Base-by-base conservation (phyloP, 139 green algal genomes). In the Micractinium conductrix region DNA sequence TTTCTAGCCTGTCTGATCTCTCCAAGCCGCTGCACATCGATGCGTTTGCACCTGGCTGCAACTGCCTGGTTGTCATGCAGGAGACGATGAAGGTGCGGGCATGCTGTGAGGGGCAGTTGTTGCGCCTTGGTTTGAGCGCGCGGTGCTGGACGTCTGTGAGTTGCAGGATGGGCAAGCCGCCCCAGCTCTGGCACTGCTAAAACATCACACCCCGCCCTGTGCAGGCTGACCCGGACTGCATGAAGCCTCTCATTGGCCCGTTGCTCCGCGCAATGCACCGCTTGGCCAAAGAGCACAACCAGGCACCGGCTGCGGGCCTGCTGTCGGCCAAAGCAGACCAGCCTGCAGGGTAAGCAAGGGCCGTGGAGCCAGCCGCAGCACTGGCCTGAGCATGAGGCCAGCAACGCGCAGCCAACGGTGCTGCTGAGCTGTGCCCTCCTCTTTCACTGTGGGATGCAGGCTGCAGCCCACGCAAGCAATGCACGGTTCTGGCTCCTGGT, bases 221-320 rank as follows among this genome's bases (percentile, higher is more conserved):
- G 70, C 60, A 90, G 80, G 81, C n/a, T 21, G 40, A 65, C 0
- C 84, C 89, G 7, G 81, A 84, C 35, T 91, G 87, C 70, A 89
- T 93, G 35, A 45, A 84, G 60, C 38, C 73, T 2, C 87, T 94
- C 74, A 88, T 95, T 79, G 68, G 88, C 14, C 63, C 80, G 7
- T 79, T 97, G 78, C 89, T 96, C 33, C 94, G 93, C 78, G 69
- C 94, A 48, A 87, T 95, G 68, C 90, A 93, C 79, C 73, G 85
- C 38, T 78, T 92, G 33, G 88, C 90, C 33, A 87, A 90, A 43
- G 92, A 95, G 26, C 88, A 95, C 33, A 88, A 92, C 68, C 76
- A 89, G 22, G 70, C 89, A 33, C 90, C 82, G 22, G 60, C 44
- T 14, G 38, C 62, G 16, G 78, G 37, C 35, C 72, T 93, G 38